Conservation (phyloP, 352 stramenopile genomes). For the Proteromonas lacertae region DNA sequence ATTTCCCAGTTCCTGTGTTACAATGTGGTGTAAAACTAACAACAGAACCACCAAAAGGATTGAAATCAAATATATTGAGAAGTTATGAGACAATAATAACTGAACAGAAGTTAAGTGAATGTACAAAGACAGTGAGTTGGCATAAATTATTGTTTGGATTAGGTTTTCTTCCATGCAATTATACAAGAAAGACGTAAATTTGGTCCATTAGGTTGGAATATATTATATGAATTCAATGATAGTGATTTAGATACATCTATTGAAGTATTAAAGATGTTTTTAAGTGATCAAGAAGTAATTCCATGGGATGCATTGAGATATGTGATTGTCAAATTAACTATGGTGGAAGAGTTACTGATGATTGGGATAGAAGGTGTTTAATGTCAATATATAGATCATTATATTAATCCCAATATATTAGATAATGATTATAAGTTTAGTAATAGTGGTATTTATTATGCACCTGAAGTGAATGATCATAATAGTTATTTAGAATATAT, state of each 20-base stretch:
- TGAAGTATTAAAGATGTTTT: constrained; percentile 40
- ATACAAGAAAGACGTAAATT: constrained; percentile 75
- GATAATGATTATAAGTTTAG: constrained; percentile 13
- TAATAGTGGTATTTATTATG: constrained; percentile 1
- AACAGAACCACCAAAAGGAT: constrained; percentile 54
- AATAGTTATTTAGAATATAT: constrained; percentile 53
- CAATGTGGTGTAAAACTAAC: constrained; percentile 66
- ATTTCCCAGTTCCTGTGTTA: constrained; percentile 57
- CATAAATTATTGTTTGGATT: constrained; percentile 37
- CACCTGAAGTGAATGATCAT: neutral
- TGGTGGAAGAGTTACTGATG: constrained; percentile 58
- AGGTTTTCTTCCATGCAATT: constrained; percentile 31
- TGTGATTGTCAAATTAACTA: constrained; percentile 66
- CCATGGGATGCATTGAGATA: constrained; percentile 33
- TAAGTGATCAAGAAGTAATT: constrained; percentile 49
- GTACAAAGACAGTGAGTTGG: too few relatives aligned
- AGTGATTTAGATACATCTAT: constrained; percentile 53
- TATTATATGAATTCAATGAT: constrained; percentile 79
- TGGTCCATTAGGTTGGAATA: constrained; percentile 68
- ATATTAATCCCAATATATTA: constrained; percentile 38
- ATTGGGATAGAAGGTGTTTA: constrained; percentile 59
- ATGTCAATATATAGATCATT: constrained; percentile 49
- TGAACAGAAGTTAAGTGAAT: too few relatives aligned
- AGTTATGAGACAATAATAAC: constrained; percentile 25
- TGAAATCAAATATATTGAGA: constrained; percentile 44